These are phyloP conservation scores for Trichoderma atrobrunneum DNA, from an alignment of 2,329 filamentous ascomycete species.

Conservation along the genomic window DNA sequence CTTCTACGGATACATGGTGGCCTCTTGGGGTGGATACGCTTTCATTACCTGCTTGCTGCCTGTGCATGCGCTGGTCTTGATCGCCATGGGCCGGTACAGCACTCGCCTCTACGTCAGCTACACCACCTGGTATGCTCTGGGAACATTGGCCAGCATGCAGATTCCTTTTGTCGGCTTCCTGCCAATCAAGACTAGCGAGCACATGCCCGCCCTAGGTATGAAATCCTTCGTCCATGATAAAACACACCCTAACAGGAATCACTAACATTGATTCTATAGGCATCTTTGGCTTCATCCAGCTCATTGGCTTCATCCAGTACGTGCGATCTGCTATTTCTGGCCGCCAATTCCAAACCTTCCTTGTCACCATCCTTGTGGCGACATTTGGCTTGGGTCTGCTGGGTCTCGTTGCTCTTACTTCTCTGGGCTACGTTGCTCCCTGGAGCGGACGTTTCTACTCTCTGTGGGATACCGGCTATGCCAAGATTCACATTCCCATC, in stretches of 20 bases:
- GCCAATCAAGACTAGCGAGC: conserved; percentile 94
- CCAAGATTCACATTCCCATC: conserved; percentile 98
- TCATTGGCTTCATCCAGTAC: conserved; percentile 89
- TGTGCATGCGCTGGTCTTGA: conserved; percentile 87
- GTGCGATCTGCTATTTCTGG: conserved; percentile 83
- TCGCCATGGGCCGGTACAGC: conserved; percentile 97
- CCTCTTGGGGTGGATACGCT: conserved; percentile 98
- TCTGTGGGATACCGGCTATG: conserved; percentile 96
- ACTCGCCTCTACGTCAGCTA: conserved; percentile 93
- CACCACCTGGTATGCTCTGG: conserved; percentile 95
- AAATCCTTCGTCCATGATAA: conserved; percentile 29
- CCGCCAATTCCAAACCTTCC: conserved; percentile 90
- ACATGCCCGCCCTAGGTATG: conserved; percentile 90
- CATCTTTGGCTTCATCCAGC: conserved; percentile 91
- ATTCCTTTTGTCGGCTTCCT: conserved; percentile 98
- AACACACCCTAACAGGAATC: not conserved
- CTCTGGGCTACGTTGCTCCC: conserved; percentile 87
- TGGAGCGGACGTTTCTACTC: conserved; percentile 99
- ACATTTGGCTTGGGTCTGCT: conserved; percentile 71
- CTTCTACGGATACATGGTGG: conserved; percentile 99
- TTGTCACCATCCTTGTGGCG: conserved; percentile 70
- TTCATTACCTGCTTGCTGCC: conserved; percentile 98
- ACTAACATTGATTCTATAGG: conserved; percentile 46
- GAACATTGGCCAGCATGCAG: conserved; percentile 97
- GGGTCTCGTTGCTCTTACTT: conserved; percentile 80